These are phyloP conservation scores for Nemania sp. DNA, from an alignment of 2,329 filamentous ascomycete species.

Conservation along the genomic window DNA sequence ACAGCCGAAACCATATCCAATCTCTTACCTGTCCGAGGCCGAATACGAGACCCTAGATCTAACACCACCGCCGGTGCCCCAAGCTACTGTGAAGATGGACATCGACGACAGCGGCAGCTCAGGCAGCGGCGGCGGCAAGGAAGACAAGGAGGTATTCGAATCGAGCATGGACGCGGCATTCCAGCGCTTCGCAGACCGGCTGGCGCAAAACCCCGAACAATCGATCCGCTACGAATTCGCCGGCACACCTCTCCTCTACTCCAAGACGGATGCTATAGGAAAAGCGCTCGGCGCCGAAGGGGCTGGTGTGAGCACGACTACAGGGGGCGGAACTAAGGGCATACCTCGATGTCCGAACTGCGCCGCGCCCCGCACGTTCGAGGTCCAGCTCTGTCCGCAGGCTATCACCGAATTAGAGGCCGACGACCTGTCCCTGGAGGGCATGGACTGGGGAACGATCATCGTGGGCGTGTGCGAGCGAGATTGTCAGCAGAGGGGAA, in stretches of 20 bases:
- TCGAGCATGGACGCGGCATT: conserved; percentile 75
- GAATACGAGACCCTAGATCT: conserved; percentile 86
- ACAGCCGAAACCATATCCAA: conserved; percentile 72
- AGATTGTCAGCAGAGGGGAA: conserved; percentile 70
- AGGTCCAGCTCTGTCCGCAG: conserved; percentile 89
- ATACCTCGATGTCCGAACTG: conserved; percentile 81
- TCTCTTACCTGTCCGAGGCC: conserved; percentile 80
- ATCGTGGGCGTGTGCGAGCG: conserved; percentile 81
- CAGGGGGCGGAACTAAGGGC: conserved; percentile 40
- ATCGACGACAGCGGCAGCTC: conserved; percentile 44
- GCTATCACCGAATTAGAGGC: conserved; percentile 87
- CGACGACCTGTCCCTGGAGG: conserved; percentile 71
- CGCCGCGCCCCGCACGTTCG: conserved; percentile 75
- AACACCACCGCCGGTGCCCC: conserved; percentile 54
- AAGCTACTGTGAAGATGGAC: conserved; percentile 54
- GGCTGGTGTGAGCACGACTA: conserved; percentile 30
- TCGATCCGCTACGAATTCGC: conserved; percentile 79
- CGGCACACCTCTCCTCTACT: conserved; percentile 77
- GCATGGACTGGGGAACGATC: conserved; percentile 96
- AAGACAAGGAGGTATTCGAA: conserved; percentile 75
- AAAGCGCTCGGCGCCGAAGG: conserved; percentile 53
- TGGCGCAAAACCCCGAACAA: conserved; percentile 81
- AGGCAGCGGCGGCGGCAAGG: conserved; percentile 45
- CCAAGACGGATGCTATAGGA: conserved; percentile 73
- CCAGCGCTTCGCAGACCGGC: conserved; percentile 72